phyloP scores from a whole-genome alignment of 495 filamentous ascomycete species.

The Podospora bellae-mahoneyi region DNA sequence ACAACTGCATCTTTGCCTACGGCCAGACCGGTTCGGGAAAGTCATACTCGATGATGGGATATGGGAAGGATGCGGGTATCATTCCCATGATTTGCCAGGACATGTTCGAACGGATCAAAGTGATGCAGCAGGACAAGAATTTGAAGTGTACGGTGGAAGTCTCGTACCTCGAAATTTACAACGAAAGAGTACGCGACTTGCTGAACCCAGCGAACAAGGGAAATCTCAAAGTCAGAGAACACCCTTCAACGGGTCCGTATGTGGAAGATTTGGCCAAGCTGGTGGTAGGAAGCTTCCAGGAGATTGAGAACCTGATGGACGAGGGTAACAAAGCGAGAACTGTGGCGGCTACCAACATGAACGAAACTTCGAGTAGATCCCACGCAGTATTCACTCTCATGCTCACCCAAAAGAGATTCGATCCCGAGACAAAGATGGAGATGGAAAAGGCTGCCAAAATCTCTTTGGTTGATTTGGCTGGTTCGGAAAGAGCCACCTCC shows the following conservation, averaged over 20 bases:
- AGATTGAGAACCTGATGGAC: constrained; percentile 98
- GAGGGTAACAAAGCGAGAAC: constrained; percentile 98
- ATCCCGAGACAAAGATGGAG: constrained; percentile 90
- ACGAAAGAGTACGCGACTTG: constrained; percentile 94
- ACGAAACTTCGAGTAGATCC: constrained; percentile 96
- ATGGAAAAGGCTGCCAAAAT: constrained; percentile 98
- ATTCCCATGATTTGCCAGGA: constrained; percentile 97
- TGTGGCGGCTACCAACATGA: constrained; percentile 99
- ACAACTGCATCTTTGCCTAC: constrained; percentile 99
- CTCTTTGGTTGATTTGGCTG: constrained; percentile 94
- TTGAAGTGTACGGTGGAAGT: constrained; percentile 92
- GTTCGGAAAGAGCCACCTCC: constrained; percentile 92
- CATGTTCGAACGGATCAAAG: constrained; percentile 86
- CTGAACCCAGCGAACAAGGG: constrained; percentile 95
- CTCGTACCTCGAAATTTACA: constrained; percentile 99
- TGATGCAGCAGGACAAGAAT: constrained; percentile 71
- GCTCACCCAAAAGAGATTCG: constrained; percentile 88
- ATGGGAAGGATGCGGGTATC: constrained; percentile 92
- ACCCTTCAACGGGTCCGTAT: constrained; percentile 95
- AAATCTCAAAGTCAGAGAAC: constrained; percentile 94
- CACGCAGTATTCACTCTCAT: constrained; percentile 98
- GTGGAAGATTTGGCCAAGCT: constrained; percentile 97
- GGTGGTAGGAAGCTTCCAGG: constrained; percentile 92
- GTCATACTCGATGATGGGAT: constrained; percentile 99
- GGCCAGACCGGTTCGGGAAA: constrained; percentile 98